Conservation (phyloP, 2,329 filamentous ascomycete genomes). For the Sporothrix inflata region DNA sequence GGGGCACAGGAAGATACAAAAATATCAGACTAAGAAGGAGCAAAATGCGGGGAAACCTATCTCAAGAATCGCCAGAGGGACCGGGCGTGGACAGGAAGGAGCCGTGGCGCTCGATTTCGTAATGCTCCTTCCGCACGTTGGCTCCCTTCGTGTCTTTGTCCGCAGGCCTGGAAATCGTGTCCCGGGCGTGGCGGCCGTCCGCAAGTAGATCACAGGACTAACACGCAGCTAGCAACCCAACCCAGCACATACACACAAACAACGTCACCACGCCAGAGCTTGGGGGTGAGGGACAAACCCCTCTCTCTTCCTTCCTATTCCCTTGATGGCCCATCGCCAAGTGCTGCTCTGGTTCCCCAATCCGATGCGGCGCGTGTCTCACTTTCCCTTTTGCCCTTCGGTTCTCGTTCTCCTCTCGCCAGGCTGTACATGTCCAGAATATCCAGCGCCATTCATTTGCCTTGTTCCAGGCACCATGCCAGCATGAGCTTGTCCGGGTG, state of each 20-base stretch:
- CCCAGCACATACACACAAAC: neutral
- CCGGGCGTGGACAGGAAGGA: neutral
- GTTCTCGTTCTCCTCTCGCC: slow-evolving; percentile 24
- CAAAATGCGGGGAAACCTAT: neutral
- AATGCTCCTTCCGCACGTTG: neutral
- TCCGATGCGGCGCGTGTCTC: neutral
- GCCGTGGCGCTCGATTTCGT: neutral
- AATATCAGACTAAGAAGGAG: neutral
- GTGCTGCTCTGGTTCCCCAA: neutral
- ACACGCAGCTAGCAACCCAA: neutral
- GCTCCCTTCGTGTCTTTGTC: no score
- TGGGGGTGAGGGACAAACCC: no score
- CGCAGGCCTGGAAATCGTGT: slow-evolving; percentile 10
- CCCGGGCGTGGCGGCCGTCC: neutral
- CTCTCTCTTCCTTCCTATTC: neutral
- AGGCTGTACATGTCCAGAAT: slow-evolving; percentile 11
- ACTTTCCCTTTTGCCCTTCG: neutral
- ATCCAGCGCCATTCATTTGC: neutral
- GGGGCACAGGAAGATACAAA: neutral
- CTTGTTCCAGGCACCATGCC: neutral
- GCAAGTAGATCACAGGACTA: neutral
- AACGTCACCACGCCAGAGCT: neutral
- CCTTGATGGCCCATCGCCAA: slow-evolving; percentile 6
- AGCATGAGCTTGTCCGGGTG: neutral
- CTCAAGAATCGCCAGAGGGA: neutral